Base-by-base conservation (phyloP, 2,329 filamentous ascomycete species). In the Rhynchosporium secalis region DNA sequence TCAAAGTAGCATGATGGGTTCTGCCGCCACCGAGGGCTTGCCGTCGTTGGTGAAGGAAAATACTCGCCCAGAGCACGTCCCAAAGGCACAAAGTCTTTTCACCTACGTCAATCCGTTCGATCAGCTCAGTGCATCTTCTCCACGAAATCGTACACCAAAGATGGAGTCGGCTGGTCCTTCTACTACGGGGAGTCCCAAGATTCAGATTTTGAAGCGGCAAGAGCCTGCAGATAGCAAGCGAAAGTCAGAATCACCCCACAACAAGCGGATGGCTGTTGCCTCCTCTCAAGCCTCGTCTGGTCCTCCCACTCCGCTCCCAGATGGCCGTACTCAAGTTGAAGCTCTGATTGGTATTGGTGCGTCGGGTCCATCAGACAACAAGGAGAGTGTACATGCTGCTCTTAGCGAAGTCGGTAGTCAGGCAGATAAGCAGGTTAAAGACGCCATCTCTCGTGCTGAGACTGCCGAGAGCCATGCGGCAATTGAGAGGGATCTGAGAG, bases 91-190 rank as follows among this genome's bases (percentile, higher is more conserved):
- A 56, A 68, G 73, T 57, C 65, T 87, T 59, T 90, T 90, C 74
- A 89, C 82, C 33, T 90, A 90, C 75, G 81, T 86, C 69, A 91
- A 91, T 69, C 88, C 88, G 1, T 91, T 91, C 69, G 87, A 90
- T 62, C 82, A 88, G 70, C 77, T 91, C 65, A 83, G 86, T 62
- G 85, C 86, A 48, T 86, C 86, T 2, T 89, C 86, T 65, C 85
- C 86, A 43, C 82, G 83, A 58, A 85, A 84, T 66, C 78, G 77
- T 60, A 82, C 81, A 31, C 80, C 83, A n/a, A 81, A 81, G 69
- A 72, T 74, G 56, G 72, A 72, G 13, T 65, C 64, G 8, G 41
- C 47, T 12, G 51, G 54, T 15, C 52, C 49, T 56, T 56, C 79
- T 48, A 77, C 81, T 9, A 78, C 80, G 66, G 71, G 73, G 52